Evolutionary conservation across 345 rosid genomes (phyloP).

Genomic region (Theobroma cacao): DNA sequence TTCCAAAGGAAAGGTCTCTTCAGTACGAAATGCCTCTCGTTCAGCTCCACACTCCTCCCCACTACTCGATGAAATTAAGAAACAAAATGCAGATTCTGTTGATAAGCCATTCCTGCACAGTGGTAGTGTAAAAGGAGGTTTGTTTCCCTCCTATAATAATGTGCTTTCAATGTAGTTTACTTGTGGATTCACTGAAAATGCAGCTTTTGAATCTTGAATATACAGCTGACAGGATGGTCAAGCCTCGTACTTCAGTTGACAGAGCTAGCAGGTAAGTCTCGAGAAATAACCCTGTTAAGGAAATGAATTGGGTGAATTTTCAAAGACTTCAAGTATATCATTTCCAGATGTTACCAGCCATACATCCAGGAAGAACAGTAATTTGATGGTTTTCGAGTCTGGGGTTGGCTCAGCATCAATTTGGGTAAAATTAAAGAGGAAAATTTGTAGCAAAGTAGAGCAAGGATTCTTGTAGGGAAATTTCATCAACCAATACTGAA

Average conservation of each 20-base stretch:
- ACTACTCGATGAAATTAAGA: slow-evolving; percentile 46
- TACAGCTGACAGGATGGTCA: slow-evolving; percentile 19
- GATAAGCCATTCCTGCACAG: slow-evolving; percentile 24
- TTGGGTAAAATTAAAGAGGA: too few relatives aligned
- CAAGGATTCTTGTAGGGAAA: too few relatives aligned
- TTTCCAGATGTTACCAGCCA: too few relatives aligned
- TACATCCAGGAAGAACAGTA: too few relatives aligned
- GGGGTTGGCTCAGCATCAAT: too few relatives aligned
- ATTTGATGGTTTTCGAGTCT: too few relatives aligned
- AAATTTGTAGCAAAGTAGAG: background rate
- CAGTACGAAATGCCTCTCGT: slow-evolving; percentile 53
- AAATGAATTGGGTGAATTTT: background rate
- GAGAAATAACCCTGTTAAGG: background rate
- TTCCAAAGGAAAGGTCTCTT: slow-evolving; percentile 73
- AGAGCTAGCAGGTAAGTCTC: slow-evolving; percentile 49
- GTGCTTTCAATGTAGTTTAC: background rate
- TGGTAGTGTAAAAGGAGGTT: slow-evolving; percentile 50
- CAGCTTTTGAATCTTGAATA: background rate
- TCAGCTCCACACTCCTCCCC: slow-evolving; percentile 68
- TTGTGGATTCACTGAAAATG: background rate
- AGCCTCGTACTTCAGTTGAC: slow-evolving; percentile 45
- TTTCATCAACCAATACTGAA: too few relatives aligned
- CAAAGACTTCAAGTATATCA: background rate
- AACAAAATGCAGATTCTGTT: slow-evolving; percentile 24
- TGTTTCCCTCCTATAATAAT: slow-evolving; percentile 6